Evolutionary conservation across 768 basidiomycete genomes (phyloP).

Genomic region (Collybia sp.): DNA sequence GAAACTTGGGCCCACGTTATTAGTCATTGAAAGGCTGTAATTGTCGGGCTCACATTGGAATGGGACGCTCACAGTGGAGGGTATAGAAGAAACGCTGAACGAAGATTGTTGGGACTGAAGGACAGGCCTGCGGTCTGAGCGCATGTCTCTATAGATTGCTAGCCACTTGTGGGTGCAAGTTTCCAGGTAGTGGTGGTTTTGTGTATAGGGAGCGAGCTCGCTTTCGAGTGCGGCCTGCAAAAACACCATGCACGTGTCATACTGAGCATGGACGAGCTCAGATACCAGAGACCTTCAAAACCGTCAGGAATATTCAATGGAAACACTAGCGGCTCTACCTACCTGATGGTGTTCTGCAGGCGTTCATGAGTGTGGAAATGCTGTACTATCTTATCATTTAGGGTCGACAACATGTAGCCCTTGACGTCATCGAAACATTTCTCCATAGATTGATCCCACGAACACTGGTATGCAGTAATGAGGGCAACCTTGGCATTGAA

Average conservation of each 20-base stretch:
- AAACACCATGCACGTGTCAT: conserved; percentile 11
- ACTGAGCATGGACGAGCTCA: conserved; percentile 17
- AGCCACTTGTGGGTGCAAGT: conserved; percentile 28
- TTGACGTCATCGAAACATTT: conserved; percentile 20
- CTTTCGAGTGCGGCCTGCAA: conserved; percentile 24
- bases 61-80: no score
- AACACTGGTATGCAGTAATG: conserved; percentile 23
- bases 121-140: conserved; percentile 10
- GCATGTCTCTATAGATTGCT: conserved; percentile 28
- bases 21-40: no score
- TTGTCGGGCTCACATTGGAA: no score
- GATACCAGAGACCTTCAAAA: conserved; percentile 11
- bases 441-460: conserved; percentile 20
- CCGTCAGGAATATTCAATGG: background rate
- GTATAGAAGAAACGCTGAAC: no score
- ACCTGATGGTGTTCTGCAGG: conserved; percentile 32
- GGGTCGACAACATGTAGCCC: conserved; percentile 19
- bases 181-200: conserved; percentile 34
- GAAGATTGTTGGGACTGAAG: no score
- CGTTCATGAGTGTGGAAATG: conserved; percentile 36
- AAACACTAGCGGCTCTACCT: conserved; percentile 2
- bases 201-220: conserved; percentile 37
- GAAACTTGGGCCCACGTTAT: no score
- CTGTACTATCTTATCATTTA: conserved; percentile 20
- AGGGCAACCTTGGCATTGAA: conserved; percentile 28